phyloP scores from a whole-genome alignment of 1,139 yeast genomes.

The Pichia cactophila region DNA sequence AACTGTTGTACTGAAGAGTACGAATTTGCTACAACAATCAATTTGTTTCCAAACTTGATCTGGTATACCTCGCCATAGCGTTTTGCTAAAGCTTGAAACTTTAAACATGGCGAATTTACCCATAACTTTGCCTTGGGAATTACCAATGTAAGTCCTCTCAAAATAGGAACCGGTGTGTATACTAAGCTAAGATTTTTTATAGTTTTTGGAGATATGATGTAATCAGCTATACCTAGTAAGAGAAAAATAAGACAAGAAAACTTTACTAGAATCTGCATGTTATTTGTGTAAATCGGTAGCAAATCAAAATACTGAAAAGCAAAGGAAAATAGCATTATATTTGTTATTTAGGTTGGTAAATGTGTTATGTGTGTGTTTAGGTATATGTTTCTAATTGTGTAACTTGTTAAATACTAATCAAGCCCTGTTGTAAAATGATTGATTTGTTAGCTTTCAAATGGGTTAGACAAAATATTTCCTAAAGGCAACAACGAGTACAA shows the following conservation, averaged over 20 bases:
- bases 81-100: constrained; percentile 42
- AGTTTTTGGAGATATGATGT: constrained; percentile 8
- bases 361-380: neutral
- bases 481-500: no score
- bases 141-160: constrained; percentile 20
- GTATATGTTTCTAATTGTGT: no score
- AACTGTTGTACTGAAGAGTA: constrained; percentile 44
- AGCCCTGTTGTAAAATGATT: no score
- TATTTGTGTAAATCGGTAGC: neutral
- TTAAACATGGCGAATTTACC: constrained; percentile 37
- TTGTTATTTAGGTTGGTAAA: neutral
- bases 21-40: constrained; percentile 60
- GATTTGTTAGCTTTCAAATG: no score
- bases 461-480: no score
- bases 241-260: neutral
- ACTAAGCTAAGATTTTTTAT: constrained; percentile 20
- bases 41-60: constrained; percentile 48
- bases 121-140: constrained; percentile 19
- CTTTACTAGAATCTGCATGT: neutral
- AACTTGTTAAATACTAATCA: no score
- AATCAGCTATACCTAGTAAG: neutral
- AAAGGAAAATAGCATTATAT: neutral
- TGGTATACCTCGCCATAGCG: constrained; percentile 49
- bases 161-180: constrained; percentile 20
- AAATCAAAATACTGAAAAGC: neutral